Percentiles rank a stretch among this genome's conserved stretches.
Conservation (phyloP, 345 rosid species). For the Erucastrum elatum region DNA sequence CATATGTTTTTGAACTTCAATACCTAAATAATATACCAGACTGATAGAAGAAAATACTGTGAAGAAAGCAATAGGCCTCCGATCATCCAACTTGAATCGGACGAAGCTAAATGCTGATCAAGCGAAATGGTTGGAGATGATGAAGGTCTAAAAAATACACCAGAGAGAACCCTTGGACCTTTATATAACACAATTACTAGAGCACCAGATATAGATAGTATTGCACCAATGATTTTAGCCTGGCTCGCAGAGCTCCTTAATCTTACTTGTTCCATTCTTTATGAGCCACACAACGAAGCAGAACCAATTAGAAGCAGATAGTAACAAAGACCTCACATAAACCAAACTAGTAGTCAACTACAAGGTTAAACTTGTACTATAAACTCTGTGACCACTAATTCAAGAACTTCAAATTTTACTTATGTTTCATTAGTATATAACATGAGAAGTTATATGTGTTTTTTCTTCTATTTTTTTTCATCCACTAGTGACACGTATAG, state of each 20-base stretch:
- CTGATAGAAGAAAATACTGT: constrained; percentile 24
- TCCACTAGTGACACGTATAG: no score
- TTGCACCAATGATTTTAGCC: constrained; percentile 33
- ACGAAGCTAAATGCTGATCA: neutral
- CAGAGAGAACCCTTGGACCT: constrained; percentile 21
- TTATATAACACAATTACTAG: constrained; percentile 30
- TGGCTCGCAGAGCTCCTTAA: constrained; percentile 34
- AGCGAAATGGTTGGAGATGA: neutral
- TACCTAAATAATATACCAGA: constrained; percentile 38
- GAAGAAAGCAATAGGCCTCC: constrained; percentile 33
- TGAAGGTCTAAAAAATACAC: neutral
- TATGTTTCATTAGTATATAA: no score
- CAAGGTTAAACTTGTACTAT: neutral
- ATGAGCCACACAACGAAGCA: neutral
- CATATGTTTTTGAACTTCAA: neutral
- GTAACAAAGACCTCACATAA: neutral
- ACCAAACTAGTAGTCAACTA: neutral
- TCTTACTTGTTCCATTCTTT: constrained; percentile 23
- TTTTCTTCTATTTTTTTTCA: no score
- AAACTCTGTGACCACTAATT: neutral
- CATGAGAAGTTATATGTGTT: no score
- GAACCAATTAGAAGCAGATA: neutral
- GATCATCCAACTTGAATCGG: constrained; percentile 28
- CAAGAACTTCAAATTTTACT: no score
- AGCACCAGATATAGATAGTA: constrained; percentile 35